A percentile compares a stretch with the other conserved stretches of the same genome.
phyloP scores from a whole-genome alignment of 192 early-diverging fungal genomes.

The Entrophospora sp. region DNA sequence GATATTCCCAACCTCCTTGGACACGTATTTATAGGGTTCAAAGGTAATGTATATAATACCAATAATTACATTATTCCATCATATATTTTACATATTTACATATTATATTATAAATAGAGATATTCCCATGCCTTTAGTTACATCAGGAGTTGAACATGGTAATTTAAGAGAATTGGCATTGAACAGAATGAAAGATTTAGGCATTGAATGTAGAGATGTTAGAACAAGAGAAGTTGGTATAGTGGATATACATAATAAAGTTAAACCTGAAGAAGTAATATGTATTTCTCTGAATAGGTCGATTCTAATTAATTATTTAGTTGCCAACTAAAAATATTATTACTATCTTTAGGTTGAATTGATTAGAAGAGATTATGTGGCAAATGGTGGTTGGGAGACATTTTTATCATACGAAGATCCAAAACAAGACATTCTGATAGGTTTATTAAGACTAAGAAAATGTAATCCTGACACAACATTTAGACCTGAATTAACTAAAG shows the following conservation, averaged over 20 bases:
- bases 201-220: slow-evolving; percentile 93
- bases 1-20: slow-evolving; percentile 99
- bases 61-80: no score
- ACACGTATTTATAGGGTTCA: no score
- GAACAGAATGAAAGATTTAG: slow-evolving; percentile 92
- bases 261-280: slow-evolving; percentile 62
- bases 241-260: slow-evolving; percentile 93
- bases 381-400: slow-evolving; percentile 99
- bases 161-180: slow-evolving; percentile 94
- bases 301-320: not conserved
- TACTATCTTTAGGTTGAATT: slow-evolving; percentile 95
- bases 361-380: slow-evolving; percentile 94
- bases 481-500: slow-evolving; percentile 78
- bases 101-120: slow-evolving; percentile 36
- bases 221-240: slow-evolving; percentile 98
- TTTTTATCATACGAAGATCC: slow-evolving; percentile 99
- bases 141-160: slow-evolving; percentile 96
- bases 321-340: slow-evolving; percentile 16
- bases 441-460: slow-evolving; percentile 88
- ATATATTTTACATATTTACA: not conserved
- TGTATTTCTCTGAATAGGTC: not conserved
- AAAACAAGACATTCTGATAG: slow-evolving; percentile 91
- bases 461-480: slow-evolving; percentile 77
- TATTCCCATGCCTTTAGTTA: slow-evolving; percentile 99
- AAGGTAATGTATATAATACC: slow-evolving; percentile 40